Evolutionary conservation across 2,329 filamentous ascomycete species (phyloP), one percentile per base, ranked within the genome.

Genomic region (Didymella sp.): DNA sequence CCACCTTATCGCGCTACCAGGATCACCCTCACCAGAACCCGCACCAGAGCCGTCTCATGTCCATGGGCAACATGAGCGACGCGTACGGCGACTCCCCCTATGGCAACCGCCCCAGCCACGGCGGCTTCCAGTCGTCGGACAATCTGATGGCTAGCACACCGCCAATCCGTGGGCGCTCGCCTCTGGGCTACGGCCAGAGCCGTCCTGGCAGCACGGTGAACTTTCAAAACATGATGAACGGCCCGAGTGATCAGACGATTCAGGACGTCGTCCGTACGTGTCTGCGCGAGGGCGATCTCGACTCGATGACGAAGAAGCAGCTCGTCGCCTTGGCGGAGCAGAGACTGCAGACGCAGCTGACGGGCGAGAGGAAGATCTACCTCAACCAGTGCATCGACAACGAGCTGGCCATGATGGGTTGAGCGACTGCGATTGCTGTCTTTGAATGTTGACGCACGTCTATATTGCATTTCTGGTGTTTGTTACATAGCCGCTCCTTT

Each of bases 301-400:
- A 99, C 75, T 94, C 85, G n/a, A 91, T 98, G 44, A 99, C 95
- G 6, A 99, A 98, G 87, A 99, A 99, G 81, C 94, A 98, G 79
- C 79, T 87, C 74, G 80, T 80, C 76, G 93, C 91, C 3, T 84
- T 98, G 41, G 92, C 96, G 12, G 95, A 99, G 80, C 92, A 97
- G 80, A 86, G 93, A 69, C 79, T 99, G 60, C 94, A 97, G 80
- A 94, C 90, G 4, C 92, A 96, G 75, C 83, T 98, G 56, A 83
- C 85, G 0, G 93, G 92, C 21, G 93, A 97, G 77, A 89, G 92
- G 76, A 87, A 90, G 74, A 87, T 88, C 15, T 98, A 96, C 79
- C 87, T 98, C 80, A 94, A 97, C 79, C 85, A 88, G 66, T 90
- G 93, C 80, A 98, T 99, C 77, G 95, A 99, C 78, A 85, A 86